These are phyloP conservation scores for Picocystis sp. DNA, from an alignment of 163 green algal genomes.

Conservation along the genomic window DNA sequence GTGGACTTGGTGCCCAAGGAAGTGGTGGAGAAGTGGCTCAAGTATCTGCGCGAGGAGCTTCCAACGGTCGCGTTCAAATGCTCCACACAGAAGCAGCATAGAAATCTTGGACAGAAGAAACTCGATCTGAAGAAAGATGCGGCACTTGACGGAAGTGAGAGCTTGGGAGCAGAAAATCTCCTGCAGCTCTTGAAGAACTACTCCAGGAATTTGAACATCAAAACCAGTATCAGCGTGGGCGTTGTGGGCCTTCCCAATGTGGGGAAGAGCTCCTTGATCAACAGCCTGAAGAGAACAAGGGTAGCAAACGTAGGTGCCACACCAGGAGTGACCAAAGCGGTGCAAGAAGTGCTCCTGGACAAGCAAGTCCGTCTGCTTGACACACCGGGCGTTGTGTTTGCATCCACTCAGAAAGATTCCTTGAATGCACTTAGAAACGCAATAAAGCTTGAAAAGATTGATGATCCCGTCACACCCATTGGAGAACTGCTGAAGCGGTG, in stretches of 20 bases:
- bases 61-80: slow-evolving; percentile 91
- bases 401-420: slow-evolving; percentile 25
- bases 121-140: not conserved
- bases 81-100: slow-evolving; percentile 67
- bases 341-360: slow-evolving; percentile 90
- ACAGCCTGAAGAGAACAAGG: slow-evolving; percentile 85
- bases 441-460: slow-evolving; percentile 72
- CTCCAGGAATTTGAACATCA: slow-evolving; percentile 46
- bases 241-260: slow-evolving; percentile 96
- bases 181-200: slow-evolving; percentile 97
- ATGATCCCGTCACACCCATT: slow-evolving; percentile 60
- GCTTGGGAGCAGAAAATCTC: slow-evolving; percentile 72
- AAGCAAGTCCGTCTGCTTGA: slow-evolving; percentile 86
- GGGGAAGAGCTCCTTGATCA: slow-evolving; percentile 93
- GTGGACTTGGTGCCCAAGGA: slow-evolving; percentile 88
- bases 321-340: slow-evolving; percentile 46
- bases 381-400: slow-evolving; percentile 79
- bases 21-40: slow-evolving; percentile 75
- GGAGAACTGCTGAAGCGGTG: slow-evolving; percentile 71
- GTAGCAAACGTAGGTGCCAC: slow-evolving; percentile 52
- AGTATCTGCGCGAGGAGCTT: slow-evolving; percentile 83
- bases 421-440: slow-evolving; percentile 65
- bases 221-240: slow-evolving; percentile 84
- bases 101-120: slow-evolving; percentile 16
- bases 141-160: slow-evolving; percentile 7